Percentiles rank a stretch among this genome's conserved stretches.
phyloP scores from a whole-genome alignment of 345 rosid genomes.

The Raphanus raphanistrum region DNA sequence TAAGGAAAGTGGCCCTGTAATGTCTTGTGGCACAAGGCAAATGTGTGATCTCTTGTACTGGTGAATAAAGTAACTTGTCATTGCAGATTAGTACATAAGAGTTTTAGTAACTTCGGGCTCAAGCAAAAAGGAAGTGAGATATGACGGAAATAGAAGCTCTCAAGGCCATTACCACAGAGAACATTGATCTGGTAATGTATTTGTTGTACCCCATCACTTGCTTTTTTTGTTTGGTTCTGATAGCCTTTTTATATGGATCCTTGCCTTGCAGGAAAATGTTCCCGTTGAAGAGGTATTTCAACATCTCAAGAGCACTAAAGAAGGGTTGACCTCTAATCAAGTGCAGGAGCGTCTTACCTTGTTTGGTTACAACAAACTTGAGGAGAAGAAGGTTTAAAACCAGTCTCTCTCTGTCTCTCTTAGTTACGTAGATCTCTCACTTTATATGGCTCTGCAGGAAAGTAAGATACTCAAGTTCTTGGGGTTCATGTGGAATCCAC shows the following conservation, averaged over 20 bases:
- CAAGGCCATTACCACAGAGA: conserved; percentile 75
- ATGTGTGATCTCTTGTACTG: neutral
- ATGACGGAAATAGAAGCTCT: conserved; percentile 59
- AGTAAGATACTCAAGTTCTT: conserved; percentile 55
- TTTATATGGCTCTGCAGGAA: conserved; percentile 39
- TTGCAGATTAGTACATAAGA: conserved; percentile 18
- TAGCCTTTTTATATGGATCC: neutral
- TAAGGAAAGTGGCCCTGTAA: neutral
- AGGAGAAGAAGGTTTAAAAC: conserved; percentile 45
- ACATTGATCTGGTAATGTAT: conserved; percentile 60
- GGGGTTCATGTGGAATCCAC: conserved; percentile 70
- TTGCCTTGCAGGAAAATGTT: conserved; percentile 46
- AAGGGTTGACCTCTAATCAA: conserved; percentile 45
- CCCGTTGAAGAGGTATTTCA: conserved; percentile 54
- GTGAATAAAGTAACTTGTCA: conserved; percentile 6
- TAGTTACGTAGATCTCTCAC: neutral
- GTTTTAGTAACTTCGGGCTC: conserved; percentile 29
- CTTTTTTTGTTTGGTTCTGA: neutral
- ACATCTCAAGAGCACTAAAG: conserved; percentile 44
- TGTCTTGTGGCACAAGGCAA: conserved; percentile 2
- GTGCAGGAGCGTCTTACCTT: conserved; percentile 45
- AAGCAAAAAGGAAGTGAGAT: conserved; percentile 35
- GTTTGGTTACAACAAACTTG: conserved; percentile 61
- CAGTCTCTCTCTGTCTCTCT: neutral
- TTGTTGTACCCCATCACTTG: neutral